Evolutionary conservation across 176 grass and related monocot species (phyloP).

Genomic region (Secale cereale): DNA sequence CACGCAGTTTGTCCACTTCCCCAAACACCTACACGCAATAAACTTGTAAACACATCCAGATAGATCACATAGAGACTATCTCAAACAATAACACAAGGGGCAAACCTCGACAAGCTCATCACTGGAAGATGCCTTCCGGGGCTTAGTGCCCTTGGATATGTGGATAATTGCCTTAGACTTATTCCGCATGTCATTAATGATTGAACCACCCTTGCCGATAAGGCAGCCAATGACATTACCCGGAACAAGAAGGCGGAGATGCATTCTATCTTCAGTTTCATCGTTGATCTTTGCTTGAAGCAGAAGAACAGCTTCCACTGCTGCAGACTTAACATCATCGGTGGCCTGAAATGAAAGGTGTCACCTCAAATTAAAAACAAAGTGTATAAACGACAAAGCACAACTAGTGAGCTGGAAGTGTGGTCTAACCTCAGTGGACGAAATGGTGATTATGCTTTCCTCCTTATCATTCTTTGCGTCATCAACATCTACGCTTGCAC

Average conservation of each 20-base stretch:
- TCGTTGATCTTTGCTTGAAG: slow-evolving; percentile 93
- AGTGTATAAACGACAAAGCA: slow-evolving; percentile 11
- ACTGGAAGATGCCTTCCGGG: slow-evolving; percentile 56
- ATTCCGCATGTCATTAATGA: slow-evolving; percentile 89
- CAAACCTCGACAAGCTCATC: slow-evolving; percentile 91
- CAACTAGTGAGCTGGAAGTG: background rate
- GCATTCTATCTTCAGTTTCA: slow-evolving; percentile 54
- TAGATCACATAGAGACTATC: slow-evolving; percentile 4
- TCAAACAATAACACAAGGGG: slow-evolving; percentile 6
- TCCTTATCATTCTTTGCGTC: slow-evolving; percentile 75
- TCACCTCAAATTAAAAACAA: slow-evolving; percentile 21
- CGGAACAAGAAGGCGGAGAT: slow-evolving; percentile 82
- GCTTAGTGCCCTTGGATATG: slow-evolving; percentile 87
- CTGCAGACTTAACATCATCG: slow-evolving; percentile 88
- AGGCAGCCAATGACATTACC: slow-evolving; percentile 81
- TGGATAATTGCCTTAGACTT: slow-evolving; percentile 80
- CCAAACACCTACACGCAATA: slow-evolving; percentile 59
- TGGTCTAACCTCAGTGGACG: slow-evolving; percentile 70
- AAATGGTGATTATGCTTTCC: slow-evolving; percentile 78
- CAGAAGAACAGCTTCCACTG: slow-evolving; percentile 89
- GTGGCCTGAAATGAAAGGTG: slow-evolving; percentile 51
- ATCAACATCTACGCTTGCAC: slow-evolving; percentile 85
- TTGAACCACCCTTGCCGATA: slow-evolving; percentile 94
- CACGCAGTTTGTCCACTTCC: slow-evolving; percentile 76
- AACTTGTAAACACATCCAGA: background rate